Conservation (phyloP, 179 eudicot genomes). For the Spergularia azorica region DNA sequence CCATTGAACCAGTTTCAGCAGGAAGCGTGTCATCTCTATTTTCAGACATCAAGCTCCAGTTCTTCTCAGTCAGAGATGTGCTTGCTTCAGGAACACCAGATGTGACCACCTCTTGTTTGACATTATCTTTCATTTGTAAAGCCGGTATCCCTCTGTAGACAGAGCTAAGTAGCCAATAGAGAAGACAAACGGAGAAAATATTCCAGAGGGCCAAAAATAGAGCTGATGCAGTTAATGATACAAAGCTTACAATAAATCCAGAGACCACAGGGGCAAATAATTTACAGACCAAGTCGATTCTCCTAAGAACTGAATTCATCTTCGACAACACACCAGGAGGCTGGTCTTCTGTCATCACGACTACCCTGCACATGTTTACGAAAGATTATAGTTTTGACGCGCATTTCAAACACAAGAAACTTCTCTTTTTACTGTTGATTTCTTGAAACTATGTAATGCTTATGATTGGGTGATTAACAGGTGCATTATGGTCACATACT, state of each 20-base stretch:
- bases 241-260: slow-evolving; percentile 82
- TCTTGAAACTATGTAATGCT: too few relatives aligned
- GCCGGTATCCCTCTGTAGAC: slow-evolving; percentile 82
- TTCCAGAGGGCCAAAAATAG: slow-evolving; percentile 65
- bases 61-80: slow-evolving; percentile 36
- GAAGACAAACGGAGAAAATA: slow-evolving; percentile 58
- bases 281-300: slow-evolving; percentile 82
- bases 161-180: slow-evolving; percentile 74
- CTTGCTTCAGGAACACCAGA: slow-evolving; percentile 35
- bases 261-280: slow-evolving; percentile 77
- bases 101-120: slow-evolving; percentile 32
- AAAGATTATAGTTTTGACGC: not conserved
- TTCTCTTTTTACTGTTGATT: too few relatives aligned
- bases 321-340: slow-evolving; percentile 53
- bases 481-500: not conserved
- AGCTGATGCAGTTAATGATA: slow-evolving; percentile 76
- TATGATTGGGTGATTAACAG: too few relatives aligned
- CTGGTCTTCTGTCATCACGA: slow-evolving; percentile 85
- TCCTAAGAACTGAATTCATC: slow-evolving; percentile 78
- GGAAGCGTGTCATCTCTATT: slow-evolving; percentile 21
- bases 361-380: slow-evolving; percentile 55
- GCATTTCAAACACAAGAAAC: too few relatives aligned
- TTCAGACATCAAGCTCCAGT: slow-evolving; percentile 18
- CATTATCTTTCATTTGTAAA: slow-evolving; percentile 43
- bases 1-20: slow-evolving; percentile 25